Evolutionary conservation across 139 green algal genomes (phyloP).

Genomic region (Zygnema cylindricum): DNA sequence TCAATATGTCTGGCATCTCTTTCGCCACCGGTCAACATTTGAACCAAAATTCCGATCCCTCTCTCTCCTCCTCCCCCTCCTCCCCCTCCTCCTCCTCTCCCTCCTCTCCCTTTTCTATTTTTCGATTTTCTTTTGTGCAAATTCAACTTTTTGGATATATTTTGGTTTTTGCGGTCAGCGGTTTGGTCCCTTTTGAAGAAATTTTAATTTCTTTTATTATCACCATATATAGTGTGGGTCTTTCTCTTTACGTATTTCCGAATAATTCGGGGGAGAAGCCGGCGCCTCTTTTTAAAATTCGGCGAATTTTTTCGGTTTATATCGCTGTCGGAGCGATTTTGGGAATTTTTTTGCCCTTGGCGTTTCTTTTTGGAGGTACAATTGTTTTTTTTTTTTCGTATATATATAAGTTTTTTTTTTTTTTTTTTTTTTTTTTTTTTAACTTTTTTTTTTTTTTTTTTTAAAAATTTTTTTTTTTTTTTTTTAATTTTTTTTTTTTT

Average conservation of each 20-base stretch:
- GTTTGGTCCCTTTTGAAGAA: background rate
- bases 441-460: too few species aligned
- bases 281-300: background rate
- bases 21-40: too few species aligned
- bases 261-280: background rate
- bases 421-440: background rate
- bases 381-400: background rate
- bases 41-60: too few species aligned
- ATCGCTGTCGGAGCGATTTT: background rate
- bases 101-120: too few species aligned
- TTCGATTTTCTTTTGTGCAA: constrained; percentile 6
- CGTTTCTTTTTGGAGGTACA: background rate
- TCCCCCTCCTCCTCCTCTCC: too few species aligned
- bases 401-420: background rate
- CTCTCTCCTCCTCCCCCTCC: too few species aligned
- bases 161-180: constrained; percentile 2
- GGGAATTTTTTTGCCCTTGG: constrained; percentile 12
- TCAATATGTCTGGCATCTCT: too few species aligned
- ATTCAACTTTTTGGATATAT: background rate
- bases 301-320: background rate
- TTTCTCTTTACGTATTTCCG: constrained; percentile 12
- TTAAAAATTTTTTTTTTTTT: too few species aligned
- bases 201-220: background rate
- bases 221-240: background rate
- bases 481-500: background rate